These are phyloP conservation scores for Mycena capillaripes DNA, from an alignment of 768 basidiomycete genomes.

Conservation along the genomic window DNA sequence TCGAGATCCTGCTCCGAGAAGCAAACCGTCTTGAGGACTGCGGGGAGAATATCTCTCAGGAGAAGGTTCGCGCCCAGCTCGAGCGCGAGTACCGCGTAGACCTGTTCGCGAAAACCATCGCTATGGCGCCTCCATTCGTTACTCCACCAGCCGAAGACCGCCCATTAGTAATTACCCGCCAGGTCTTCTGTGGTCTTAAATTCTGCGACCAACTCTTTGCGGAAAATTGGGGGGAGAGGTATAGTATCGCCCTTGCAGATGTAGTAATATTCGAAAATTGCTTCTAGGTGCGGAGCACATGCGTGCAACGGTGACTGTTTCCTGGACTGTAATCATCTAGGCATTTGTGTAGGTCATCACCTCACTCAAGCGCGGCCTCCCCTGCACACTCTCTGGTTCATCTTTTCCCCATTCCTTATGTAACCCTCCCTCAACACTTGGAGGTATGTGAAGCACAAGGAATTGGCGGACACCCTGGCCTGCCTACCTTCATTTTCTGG, in stretches of 20 bases:
- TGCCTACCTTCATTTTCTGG: background rate
- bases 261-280: no score
- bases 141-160: no score
- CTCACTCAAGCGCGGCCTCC: conserved; percentile 13
- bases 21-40: background rate
- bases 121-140: conserved; percentile 3
- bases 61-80: conserved; percentile 12
- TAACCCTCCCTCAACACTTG: conserved; percentile 17
- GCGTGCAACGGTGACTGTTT: no score
- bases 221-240: no score
- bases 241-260: no score
- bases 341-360: conserved; percentile 19
- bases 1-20: conserved; percentile 6
- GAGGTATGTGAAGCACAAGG: conserved; percentile 23
- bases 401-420: conserved; percentile 7
- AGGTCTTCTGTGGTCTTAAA: no score
- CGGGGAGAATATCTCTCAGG: conserved; percentile 12
- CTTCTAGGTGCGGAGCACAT: no score
- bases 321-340: no score
- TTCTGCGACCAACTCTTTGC: no score
- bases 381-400: conserved; percentile 18
- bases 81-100: conserved; percentile 12
- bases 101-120: conserved; percentile 10
- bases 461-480: background rate
- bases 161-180: no score